Evolutionary conservation across 2,329 filamentous ascomycete genomes (phyloP), one percentile per base, ranked within the genome.

Genomic region (Fusarium succisae): DNA sequence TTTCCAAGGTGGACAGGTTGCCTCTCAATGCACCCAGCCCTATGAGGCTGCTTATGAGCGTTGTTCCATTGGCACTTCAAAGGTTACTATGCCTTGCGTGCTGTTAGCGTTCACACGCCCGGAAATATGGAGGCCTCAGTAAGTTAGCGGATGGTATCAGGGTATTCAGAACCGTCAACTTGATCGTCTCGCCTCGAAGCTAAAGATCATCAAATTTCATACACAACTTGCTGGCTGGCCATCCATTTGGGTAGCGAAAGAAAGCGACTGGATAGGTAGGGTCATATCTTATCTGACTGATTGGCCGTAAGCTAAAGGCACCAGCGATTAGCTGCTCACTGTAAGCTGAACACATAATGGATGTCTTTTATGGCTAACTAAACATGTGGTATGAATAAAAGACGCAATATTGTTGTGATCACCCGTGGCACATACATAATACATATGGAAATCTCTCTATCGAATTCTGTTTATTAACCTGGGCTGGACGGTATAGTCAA

Each of bases 11-110:
- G 24, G 24, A 15, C 54, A 54, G 57, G 56, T 56, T 66, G 59
- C 59, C 69, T 76, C 43, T 63, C 45, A 53, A 58, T 61, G 35
- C 50, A 64, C 58, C 58, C 51, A 75, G 58, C 69, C 69, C 55
- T 66, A 67, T 53, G 38, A 58, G 58, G 65, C 65, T 61, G 47
- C 47, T 58, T 51, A 55, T 22, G 38, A 18, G 26, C 22, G 24
- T 45, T 22, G 17, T 37, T 28, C 26, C 45, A 15, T 22, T 35
- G 14, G 30, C 28, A 58, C 28, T 50, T 32, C n/a, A 20, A n/a
- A 51, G 17, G 30, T 20, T 30, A 35, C 41, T 28, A 28, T 58
- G 41, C 55, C 55, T 58, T 48, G 14, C 30, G 41, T 30, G 32
- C n/a, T 30, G 26, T 37, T 28, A 47, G 17, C 24, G 28, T 20